Percentiles rank a stretch among this genome's conserved stretches.
Conservation (phyloP, 164 flowering plant genomes). For the Taxillus chinensis region DNA sequence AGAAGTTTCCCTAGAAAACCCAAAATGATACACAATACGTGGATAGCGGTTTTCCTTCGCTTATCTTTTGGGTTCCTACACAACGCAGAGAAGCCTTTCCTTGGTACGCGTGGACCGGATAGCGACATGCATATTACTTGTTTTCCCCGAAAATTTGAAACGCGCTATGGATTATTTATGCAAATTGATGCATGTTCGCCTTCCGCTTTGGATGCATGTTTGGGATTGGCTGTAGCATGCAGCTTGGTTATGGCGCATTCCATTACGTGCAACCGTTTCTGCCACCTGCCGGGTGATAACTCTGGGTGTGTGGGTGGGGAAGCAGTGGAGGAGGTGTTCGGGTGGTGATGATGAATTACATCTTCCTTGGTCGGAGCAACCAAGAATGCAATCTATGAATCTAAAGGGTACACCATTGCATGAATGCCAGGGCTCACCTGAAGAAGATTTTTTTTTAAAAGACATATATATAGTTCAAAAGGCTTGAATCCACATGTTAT, state of each 20-base stretch:
- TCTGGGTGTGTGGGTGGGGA: conserved; percentile 9
- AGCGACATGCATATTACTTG: too few relatives aligned
- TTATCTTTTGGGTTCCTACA: too few relatives aligned
- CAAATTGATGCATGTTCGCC: neutral
- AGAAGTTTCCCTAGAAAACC: too few relatives aligned
- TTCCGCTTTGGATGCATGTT: conserved; percentile 5
- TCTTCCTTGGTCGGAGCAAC: conserved; percentile 19
- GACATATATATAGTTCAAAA: too few relatives aligned
- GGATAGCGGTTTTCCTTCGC: too few relatives aligned
- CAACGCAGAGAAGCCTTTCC: too few relatives aligned
- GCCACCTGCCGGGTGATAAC: conserved; percentile 21
- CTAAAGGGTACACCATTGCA: conserved; percentile 37
- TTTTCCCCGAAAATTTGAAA: too few relatives aligned
- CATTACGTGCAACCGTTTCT: conserved; percentile 26
- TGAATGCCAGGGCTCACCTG: conserved; percentile 23
- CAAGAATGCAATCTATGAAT: conserved; percentile 41
- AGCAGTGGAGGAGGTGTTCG: conserved; percentile 5
- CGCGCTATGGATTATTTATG: too few relatives aligned
- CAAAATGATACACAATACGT: too few relatives aligned
- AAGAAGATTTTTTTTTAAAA: neutral
- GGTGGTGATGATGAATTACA: conserved; percentile 20
- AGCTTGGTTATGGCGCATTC: conserved; percentile 16
- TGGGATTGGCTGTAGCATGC: conserved; percentile 2
- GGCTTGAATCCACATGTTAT: too few relatives aligned
- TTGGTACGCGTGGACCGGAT: too few relatives aligned